phyloP scores from a whole-genome alignment of 805 yeast genomes.

The Wickerhamomyces alni region DNA sequence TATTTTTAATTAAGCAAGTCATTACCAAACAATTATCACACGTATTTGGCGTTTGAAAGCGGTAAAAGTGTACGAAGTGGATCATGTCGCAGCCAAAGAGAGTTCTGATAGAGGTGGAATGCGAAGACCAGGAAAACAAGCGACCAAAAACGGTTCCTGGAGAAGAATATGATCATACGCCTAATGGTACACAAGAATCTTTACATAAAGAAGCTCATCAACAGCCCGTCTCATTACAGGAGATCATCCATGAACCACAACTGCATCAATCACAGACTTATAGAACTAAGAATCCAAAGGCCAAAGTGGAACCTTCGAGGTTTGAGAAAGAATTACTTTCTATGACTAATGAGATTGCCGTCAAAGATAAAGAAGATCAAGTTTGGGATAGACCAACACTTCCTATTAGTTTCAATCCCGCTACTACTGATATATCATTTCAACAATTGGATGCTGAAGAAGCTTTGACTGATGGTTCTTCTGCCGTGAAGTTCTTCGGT shows the following conservation, averaged over 20 bases:
- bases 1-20: too few species aligned
- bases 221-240: constrained; percentile 19
- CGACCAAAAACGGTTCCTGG: constrained; percentile 13
- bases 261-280: constrained; percentile 25
- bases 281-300: constrained; percentile 22
- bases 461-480: constrained; percentile 47
- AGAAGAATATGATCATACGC: constrained; percentile 8
- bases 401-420: constrained; percentile 43
- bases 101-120: constrained; percentile 3
- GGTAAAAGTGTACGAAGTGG: too few species aligned
- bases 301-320: constrained; percentile 34
- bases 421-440: constrained; percentile 51
- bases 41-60: too few species aligned
- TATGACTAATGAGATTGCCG: constrained; percentile 34
- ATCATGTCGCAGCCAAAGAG: constrained; percentile 2
- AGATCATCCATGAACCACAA: constrained; percentile 8
- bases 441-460: constrained; percentile 97
- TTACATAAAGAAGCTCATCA: constrained; percentile 23
- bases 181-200: constrained; percentile 15
- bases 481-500: constrained; percentile 83
- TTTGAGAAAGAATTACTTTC: constrained; percentile 47
- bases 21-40: too few species aligned
- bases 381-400: constrained; percentile 55
- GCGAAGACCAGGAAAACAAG: constrained; percentile 5
- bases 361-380: constrained; percentile 23